Percentiles rank a stretch among this genome's conserved stretches.
These are phyloP conservation scores for Aphanomyces euteiches DNA, from an alignment of 352 stramenopile species.

Conservation along the genomic window DNA sequence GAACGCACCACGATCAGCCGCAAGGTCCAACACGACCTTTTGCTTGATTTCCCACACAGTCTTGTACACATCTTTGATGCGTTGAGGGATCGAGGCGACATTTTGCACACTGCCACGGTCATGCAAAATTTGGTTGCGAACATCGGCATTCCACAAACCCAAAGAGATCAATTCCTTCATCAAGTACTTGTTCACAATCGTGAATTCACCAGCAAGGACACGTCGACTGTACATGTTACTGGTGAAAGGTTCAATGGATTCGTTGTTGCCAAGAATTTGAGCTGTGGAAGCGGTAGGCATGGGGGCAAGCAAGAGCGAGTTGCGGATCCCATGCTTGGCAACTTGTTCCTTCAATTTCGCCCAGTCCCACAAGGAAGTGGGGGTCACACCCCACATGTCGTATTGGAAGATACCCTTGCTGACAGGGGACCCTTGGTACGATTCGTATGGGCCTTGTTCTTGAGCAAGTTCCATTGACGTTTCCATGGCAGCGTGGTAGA, in stretches of 20 bases:
- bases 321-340: constrained; percentile 93
- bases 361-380: constrained; percentile 95
- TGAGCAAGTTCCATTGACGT: constrained; percentile 95
- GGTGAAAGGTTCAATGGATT: constrained; percentile 98
- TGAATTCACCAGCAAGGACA: constrained; percentile 98
- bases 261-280: constrained; percentile 99
- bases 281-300: constrained; percentile 99
- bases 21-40: constrained; percentile 95
- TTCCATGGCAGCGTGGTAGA: constrained; percentile 97
- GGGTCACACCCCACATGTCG: constrained; percentile 97
- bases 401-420: constrained; percentile 98
- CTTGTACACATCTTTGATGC: constrained; percentile 97
- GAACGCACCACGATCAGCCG: constrained; percentile 96
- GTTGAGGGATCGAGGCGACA: constrained; percentile 69
- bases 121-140: constrained; percentile 98
- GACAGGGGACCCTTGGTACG: constrained; percentile 94
- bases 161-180: constrained; percentile 95
- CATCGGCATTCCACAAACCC: constrained; percentile 95
- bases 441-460: constrained; percentile 94
- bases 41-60: constrained; percentile 99
- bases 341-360: constrained; percentile 90
- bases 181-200: constrained; percentile 99
- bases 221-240: constrained; percentile 99
- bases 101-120: constrained; percentile 96
- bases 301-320: constrained; percentile 98